Evolutionary conservation across 495 filamentous ascomycete genomes (phyloP).

Genomic region (Cercophora scortea): DNA sequence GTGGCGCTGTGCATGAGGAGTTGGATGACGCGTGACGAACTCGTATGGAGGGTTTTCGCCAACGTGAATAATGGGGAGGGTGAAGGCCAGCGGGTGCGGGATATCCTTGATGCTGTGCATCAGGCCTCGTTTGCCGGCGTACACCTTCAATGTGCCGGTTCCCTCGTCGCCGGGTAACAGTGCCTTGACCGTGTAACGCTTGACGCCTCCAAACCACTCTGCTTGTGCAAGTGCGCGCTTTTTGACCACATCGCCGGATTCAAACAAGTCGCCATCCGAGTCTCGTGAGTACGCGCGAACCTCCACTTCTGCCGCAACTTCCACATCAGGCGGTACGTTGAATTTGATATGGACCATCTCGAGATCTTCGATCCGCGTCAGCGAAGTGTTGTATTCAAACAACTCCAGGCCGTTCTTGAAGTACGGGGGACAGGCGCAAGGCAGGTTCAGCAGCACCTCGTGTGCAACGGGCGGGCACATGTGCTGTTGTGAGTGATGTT

Average conservation of each 20-base stretch:
- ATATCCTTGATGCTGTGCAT: slow-evolving; percentile 96
- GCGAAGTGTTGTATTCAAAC: slow-evolving; percentile 83
- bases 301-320: slow-evolving; percentile 91
- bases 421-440: slow-evolving; percentile 75
- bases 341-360: slow-evolving; percentile 89
- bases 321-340: slow-evolving; percentile 77
- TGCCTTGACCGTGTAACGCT: slow-evolving; percentile 88
- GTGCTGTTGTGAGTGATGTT: slow-evolving; percentile 80
- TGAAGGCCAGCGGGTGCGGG: slow-evolving; percentile 82
- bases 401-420: slow-evolving; percentile 75
- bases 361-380: slow-evolving; percentile 77
- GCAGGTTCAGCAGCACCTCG: slow-evolving; percentile 76
- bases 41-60: slow-evolving; percentile 91
- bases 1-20: slow-evolving; percentile 91
- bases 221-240: slow-evolving; percentile 86
- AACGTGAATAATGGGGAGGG: slow-evolving; percentile 82
- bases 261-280: slow-evolving; percentile 84
- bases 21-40: slow-evolving; percentile 88
- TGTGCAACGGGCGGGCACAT: slow-evolving; percentile 80
- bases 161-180: slow-evolving; percentile 86
- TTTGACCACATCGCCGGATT: slow-evolving; percentile 78
- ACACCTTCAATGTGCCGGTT: slow-evolving; percentile 79
- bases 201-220: slow-evolving; percentile 79
- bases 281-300: slow-evolving; percentile 71
- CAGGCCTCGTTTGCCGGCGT: slow-evolving; percentile 85